Evolutionary conservation across 1,284 basidiomycete genomes (phyloP), one percentile per base, ranked within the genome.

Genomic region (Austropuccinia psidii): DNA sequence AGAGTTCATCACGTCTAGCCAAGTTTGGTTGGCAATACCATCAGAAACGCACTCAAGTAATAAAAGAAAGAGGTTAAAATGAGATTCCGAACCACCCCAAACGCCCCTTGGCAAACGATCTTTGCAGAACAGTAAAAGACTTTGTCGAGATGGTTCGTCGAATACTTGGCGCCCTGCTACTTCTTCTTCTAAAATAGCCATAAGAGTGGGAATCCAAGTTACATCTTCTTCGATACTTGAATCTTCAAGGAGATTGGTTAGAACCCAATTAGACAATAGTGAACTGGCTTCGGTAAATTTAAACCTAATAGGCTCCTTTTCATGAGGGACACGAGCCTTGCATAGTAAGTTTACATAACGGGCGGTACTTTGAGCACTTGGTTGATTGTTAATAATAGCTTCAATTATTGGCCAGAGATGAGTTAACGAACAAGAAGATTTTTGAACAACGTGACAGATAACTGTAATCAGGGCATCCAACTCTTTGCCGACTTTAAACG

Each of bases 1-100:
- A 21, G 61, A 45, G 47, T 47, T 39, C 35, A 64, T 52, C 11
- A 73, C 60, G 27, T 58, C 39, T 37, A 54, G 9, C 70, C 60
- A 73, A 43, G 50, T 50, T 45, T 43, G 17, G 43, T 35, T 31
- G 39, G 41, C 49, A n/a, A 55, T n/a, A 37, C 50, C 41, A 27
- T 52, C 33, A 21, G 37, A 39, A n/a, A 9, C 35, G 24, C 24
- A 62, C 55, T 61, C 41, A 52, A 73, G 70, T 45, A 50, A 62
- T 29, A 52, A 47, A 50, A 62, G 60, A 41, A 73, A 64, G 19
- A 73, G 39, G 60, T 50, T 61, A 50, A 64, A 61, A 55, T 73
- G 70, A 13, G 41, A 37, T 29, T 17, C 61, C 24, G 60, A 73
- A 21, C 60, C 70, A 21, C 35, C 27, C 70, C 70, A 73, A 21